Base-by-base conservation (phyloP, 805 yeast genomes). In the Candida germanica region DNA sequence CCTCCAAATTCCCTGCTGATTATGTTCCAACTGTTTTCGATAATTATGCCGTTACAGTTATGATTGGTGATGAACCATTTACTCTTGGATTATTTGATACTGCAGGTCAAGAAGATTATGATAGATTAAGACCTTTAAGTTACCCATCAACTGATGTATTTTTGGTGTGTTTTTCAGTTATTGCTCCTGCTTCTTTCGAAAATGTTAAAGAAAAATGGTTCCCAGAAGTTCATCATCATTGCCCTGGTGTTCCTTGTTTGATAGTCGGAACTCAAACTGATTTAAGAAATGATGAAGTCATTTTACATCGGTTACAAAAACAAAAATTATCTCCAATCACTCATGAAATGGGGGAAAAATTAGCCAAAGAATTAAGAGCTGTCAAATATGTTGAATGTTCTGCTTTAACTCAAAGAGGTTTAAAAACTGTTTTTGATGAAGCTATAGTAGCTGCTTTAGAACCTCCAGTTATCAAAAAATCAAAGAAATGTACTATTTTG, bases 61-160 rank as follows among this genome's bases (percentile, higher is more conserved):
- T 87, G 81, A 91, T 91, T 56, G 98, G 97, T 35, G 98, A 93
- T 59, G 98, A 89, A 65, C 98, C 98, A 31, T 89, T 87, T 61
- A 93, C 97, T 12, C 76, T 91, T 53, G 97, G 98, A n/a, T 71
- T 91, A 43, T 91, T 93, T 57, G 98, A 91, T 70, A 91, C 98
- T 23, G 98, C 98, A 19, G 98, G 98, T 35, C 98, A 91, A 72
- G 98, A 91, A 76, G 98, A 91, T 72, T 91, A 93, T 64, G 98
- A 91, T 69, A 79, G 98, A 59, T 72, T 91, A 58, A 85, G 98
- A 68, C 98, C 98, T 6, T 76, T 93, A 52, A 83, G 95, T 39
- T 91, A 91, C 64, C 98, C 98, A 12, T 93, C 95, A 36, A 93
- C 98, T 4, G 98, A 91, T 63, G 96, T 91, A 30, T 91, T 91